Evolutionary conservation across 148 eudicot species (phyloP), one percentile per base, ranked within the genome.

Genomic region (Tetragonia tetragonoides): DNA sequence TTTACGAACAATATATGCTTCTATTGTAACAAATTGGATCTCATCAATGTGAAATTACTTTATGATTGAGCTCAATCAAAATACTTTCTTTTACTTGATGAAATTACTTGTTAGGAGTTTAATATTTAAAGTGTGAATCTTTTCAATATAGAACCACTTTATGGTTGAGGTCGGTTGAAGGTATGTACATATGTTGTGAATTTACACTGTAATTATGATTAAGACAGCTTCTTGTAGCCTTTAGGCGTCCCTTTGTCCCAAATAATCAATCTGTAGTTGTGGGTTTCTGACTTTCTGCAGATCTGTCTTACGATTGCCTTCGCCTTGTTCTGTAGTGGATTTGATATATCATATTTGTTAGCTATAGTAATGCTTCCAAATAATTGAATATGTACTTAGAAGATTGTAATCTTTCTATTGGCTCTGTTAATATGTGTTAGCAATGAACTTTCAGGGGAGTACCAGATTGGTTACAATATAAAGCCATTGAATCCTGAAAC

Each of bases 381-480:
- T 24, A 14, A 3, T 70, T 74, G n/a, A 12, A 23, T 68, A 63
- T 68, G 40, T 41, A 56, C 57, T 40, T 68, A 68, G 54, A 74
- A 40, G 28, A 15, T 4, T 18, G 62, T 21, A 38, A 28, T 65
- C 12, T 7, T 41, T 12, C 20, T 67, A 18, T 44, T 18, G 12
- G 23, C 46, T 20, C 42, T 61, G 74, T 28, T 61, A 37, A 38
- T 38, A 8, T 68, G 59, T 54, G 21, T 10, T 76, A 47, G n/a
- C 59, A 10, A 21, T 80, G 14, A 70, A 37, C 39, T 79, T 86
- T 78, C 92, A 95, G 97, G 99, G 73, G 97, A 95, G 16, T 95
- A 44, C 67, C 99, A 93, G 80, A 90, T 95, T 79, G 99, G 99
- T 0, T 65, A 87, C 54, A 71, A 84, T 56, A 87, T 93, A 77